Conservation (phyloP, 345 rosid species). For the Brassica carinata region DNA sequence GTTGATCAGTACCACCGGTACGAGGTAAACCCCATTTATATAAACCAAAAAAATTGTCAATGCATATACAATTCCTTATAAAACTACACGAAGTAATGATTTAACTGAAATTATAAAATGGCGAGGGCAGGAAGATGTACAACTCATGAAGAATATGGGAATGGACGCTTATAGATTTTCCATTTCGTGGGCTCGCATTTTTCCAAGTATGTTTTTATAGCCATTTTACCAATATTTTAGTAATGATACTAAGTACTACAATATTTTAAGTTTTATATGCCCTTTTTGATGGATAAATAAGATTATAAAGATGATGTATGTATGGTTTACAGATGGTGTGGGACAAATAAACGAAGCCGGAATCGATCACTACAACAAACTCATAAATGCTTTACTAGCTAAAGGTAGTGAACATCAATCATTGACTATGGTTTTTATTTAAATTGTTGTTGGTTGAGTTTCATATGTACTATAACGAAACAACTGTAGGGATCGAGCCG, state of each 20-base stretch:
- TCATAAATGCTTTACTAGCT: constrained; percentile 78
- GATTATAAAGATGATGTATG: background rate
- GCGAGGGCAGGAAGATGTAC: constrained; percentile 69
- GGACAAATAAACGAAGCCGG: constrained; percentile 86
- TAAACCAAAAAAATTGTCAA: background rate
- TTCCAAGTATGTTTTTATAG: constrained; percentile 58
- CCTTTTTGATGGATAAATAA: background rate
- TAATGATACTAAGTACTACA: background rate
- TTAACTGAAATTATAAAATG: background rate
- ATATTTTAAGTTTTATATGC: background rate
- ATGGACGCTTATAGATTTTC: constrained; percentile 93
- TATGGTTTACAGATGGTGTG: constrained; percentile 56
- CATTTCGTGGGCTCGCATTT: constrained; percentile 92
- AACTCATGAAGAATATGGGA: constrained; percentile 92
- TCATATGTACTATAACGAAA: constrained; percentile 10
- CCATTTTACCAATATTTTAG: background rate
- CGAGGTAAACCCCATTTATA: constrained; percentile 42
- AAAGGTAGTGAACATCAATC: constrained; percentile 47
- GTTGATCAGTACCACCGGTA: constrained; percentile 89
- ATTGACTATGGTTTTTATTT: background rate
- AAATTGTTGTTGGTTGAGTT: background rate
- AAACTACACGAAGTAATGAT: background rate
- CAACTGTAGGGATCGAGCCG: constrained; percentile 74
- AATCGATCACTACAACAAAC: constrained; percentile 82
- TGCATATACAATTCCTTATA: background rate